Evolutionary conservation across 106 monocot species (phyloP), one percentile per base, ranked within the genome.

Genomic region (Dendrobium officinale): DNA sequence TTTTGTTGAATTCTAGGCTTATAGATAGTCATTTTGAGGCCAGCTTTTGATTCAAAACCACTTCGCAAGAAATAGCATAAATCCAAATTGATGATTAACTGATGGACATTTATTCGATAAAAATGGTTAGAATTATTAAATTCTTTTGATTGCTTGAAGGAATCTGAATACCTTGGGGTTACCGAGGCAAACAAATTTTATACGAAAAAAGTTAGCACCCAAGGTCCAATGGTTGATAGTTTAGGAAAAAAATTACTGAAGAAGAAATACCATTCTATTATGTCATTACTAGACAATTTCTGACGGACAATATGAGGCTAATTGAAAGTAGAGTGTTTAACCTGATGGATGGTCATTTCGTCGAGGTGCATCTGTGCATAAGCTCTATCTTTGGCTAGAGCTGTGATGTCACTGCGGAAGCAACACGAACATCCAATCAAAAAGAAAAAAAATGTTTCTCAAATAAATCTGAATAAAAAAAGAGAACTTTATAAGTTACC

Each of bases 331-430:
- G 11, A 48, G 45, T 27, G 26, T 18, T 61, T 70, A 88, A 93
- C 98, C 95, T 95, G 94, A 77, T 98, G 95, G 81, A 98, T 78
- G 55, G 59, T 90, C 86, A 90, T 92, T 75, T 92, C 88, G 85
- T 90, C 92, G 56, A 92, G 88, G 41, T 81, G 90, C 73, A 92
- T 82, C 61, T 90, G 90, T 66, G 92, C 77, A 81, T 92, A 92
- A 27, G 81, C 88, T 80, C 78, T 90, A 84, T 92, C 92, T 84
- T 95, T 98, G 56, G 98, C 98, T 79, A 98, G 83, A 79, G 98
- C 88, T 31, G 98, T 98, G 55, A 98, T 98, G 84, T 98, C 98
- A 91, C 98, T 98, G 85, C 59, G 58, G n/a, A 85, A 54, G 55
- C 42, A 77, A 81, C n/a, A 78, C 13, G 44, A 70, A 42, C 31